These are phyloP conservation scores for Solanum hybrid DNA, from an alignment of 305 asterid genomes.

Conservation along the genomic window DNA sequence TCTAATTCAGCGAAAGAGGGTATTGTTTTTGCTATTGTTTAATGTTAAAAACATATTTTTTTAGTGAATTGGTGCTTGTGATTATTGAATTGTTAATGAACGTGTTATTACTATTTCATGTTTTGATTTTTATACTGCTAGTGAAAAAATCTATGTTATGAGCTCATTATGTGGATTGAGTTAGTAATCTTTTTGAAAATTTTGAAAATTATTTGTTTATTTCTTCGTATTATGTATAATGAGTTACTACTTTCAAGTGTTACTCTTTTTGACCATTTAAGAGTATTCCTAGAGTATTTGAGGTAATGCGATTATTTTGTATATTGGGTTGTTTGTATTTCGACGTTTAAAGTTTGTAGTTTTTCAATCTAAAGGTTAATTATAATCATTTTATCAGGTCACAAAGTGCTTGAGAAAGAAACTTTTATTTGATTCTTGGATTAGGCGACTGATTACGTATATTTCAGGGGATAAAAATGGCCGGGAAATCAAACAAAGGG, in stretches of 20 bases:
- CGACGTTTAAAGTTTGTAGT: neutral
- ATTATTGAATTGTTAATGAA: neutral
- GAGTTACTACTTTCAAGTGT: neutral
- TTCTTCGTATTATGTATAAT: neutral
- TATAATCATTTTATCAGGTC: neutral
- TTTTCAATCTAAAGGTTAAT: neutral
- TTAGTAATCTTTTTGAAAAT: neutral
- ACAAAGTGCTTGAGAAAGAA: neutral
- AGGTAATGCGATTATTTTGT: neutral
- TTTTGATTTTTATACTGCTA: neutral
- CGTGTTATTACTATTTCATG: neutral
- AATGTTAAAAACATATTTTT: neutral
- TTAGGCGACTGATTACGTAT: neutral
- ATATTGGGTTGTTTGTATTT: neutral
- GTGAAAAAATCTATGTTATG: neutral
- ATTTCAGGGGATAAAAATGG: conserved; percentile 41
- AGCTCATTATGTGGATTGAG: neutral
- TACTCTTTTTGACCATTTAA: neutral
- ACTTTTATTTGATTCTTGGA: neutral
- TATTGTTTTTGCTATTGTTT: neutral
- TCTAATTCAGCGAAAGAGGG: neutral
- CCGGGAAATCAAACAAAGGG: conserved; percentile 58
- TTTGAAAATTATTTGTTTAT: neutral
- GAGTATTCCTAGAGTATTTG: neutral
- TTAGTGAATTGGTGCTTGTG: neutral